Conservation (phyloP, 441 rosid genomes). For the Melastoma candidum region DNA sequence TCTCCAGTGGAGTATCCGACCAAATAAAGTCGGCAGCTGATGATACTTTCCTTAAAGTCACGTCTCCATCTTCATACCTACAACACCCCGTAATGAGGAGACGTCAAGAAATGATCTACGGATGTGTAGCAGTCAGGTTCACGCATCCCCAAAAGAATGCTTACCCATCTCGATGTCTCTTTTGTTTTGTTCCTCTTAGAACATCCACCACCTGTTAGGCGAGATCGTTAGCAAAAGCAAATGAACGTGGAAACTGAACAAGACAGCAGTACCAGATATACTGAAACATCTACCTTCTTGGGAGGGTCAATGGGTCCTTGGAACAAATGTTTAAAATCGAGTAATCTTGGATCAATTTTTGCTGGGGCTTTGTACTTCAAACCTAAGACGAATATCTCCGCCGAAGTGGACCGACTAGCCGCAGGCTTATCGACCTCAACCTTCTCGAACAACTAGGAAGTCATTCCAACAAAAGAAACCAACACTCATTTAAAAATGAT, state of each 20-base stretch:
- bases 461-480: constrained; percentile 8
- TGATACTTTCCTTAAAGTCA: constrained; percentile 53
- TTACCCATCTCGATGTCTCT: constrained; percentile 83
- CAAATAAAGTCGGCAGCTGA: constrained; percentile 74
- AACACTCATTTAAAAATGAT: neutral
- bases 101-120: neutral
- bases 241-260: neutral
- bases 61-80: constrained; percentile 76
- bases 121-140: too few relatives aligned
- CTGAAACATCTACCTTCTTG: constrained; percentile 30
- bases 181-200: constrained; percentile 57
- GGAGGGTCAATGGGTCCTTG: constrained; percentile 57
- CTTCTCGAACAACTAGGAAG: constrained; percentile 69
- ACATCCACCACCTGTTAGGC: constrained; percentile 61
- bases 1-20: constrained; percentile 76
- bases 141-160: constrained; percentile 11
- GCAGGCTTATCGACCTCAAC: constrained; percentile 88
- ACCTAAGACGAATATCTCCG: constrained; percentile 75
- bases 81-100: constrained; percentile 7
- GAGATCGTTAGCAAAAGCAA: constrained; percentile 1
- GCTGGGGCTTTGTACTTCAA: constrained; percentile 82
- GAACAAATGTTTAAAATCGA: constrained; percentile 67
- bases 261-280: neutral
- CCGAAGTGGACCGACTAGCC: constrained; percentile 86
- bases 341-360: constrained; percentile 80